Conservation (phyloP, 2,329 filamentous ascomycete species). For the Fusarium citri region DNA sequence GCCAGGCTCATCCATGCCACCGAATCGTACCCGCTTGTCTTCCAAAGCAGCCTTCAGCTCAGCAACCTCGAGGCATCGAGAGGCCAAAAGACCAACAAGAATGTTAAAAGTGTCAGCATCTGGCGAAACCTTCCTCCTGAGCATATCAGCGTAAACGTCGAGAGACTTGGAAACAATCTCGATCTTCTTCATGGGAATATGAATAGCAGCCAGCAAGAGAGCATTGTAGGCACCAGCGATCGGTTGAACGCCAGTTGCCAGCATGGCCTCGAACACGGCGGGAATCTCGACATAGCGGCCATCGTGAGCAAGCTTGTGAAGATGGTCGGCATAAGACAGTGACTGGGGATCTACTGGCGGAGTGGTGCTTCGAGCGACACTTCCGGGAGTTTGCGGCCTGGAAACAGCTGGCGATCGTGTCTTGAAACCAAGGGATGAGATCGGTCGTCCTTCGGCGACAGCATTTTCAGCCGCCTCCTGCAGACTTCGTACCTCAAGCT, state of each 20-base stretch:
- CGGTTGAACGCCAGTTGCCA: slow-evolving; percentile 83
- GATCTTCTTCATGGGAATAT: slow-evolving; percentile 80
- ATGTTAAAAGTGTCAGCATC: slow-evolving; percentile 90
- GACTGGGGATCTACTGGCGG: slow-evolving; percentile 73
- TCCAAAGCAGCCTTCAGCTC: slow-evolving; percentile 79
- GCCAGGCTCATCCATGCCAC: slow-evolving; percentile 84
- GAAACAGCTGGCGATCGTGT: slow-evolving; percentile 56
- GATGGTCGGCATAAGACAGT: slow-evolving; percentile 79
- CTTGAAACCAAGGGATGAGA: slow-evolving; percentile 56
- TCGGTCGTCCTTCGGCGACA: slow-evolving; percentile 51
- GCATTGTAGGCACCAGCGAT: slow-evolving; percentile 92
- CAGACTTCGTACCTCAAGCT: slow-evolving; percentile 70
- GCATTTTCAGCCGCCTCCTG: slow-evolving; percentile 60
- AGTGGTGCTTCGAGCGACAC: slow-evolving; percentile 67
- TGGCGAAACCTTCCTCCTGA: slow-evolving; percentile 82
- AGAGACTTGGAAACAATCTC: slow-evolving; percentile 91
- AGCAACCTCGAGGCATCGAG: slow-evolving; percentile 82
- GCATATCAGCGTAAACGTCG: slow-evolving; percentile 97
- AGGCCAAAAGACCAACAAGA: slow-evolving; percentile 83
- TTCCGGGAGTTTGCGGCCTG: slow-evolving; percentile 57
- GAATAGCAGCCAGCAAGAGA: slow-evolving; percentile 84
- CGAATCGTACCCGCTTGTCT: slow-evolving; percentile 84
- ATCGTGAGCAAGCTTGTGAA: slow-evolving; percentile 77
- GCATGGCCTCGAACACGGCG: slow-evolving; percentile 88
- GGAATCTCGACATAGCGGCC: slow-evolving; percentile 89